phyloP scores from a whole-genome alignment of 2,329 filamentous ascomycete species.

The Chrysosporium keratinophilum region DNA sequence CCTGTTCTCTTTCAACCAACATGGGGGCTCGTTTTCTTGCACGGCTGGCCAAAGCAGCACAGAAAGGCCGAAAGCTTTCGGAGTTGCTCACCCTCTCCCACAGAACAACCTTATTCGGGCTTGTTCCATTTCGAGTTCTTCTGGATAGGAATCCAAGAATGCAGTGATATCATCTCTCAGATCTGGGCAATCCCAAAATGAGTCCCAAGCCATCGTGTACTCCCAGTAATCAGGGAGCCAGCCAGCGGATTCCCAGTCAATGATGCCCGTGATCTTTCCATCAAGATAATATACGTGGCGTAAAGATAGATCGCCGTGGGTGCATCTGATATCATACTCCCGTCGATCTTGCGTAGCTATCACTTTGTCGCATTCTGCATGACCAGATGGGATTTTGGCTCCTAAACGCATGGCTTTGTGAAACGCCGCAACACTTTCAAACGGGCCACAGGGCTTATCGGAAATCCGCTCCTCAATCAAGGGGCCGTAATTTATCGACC shows the following conservation, averaged over 20 bases:
- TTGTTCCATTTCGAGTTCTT: slow-evolving; percentile 35
- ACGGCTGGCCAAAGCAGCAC: no score
- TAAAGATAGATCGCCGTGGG: slow-evolving; percentile 4
- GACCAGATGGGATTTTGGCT: slow-evolving; percentile 13
- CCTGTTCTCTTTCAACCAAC: no score
- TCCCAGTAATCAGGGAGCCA: slow-evolving; percentile 40
- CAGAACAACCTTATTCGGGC: slow-evolving; percentile 29
- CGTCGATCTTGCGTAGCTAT: slow-evolving; percentile 6
- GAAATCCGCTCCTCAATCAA: slow-evolving; percentile 24
- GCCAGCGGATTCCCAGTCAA: slow-evolving; percentile 38
- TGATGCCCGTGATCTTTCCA: slow-evolving; percentile 35
- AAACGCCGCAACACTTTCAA: slow-evolving; percentile 27
- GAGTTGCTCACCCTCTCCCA: not conserved
- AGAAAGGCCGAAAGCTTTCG: no score
- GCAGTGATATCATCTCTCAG: slow-evolving; percentile 20
- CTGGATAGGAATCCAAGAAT: slow-evolving; percentile 31
- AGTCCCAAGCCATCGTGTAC: slow-evolving; percentile 29
- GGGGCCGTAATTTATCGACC: slow-evolving; percentile 17
- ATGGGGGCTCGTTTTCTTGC: no score
- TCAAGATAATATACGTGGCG: slow-evolving; percentile 24
- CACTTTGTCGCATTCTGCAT: slow-evolving; percentile 11
- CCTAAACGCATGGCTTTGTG: slow-evolving; percentile 24
- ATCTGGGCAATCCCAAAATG: slow-evolving; percentile 22
- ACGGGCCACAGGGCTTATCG: slow-evolving; percentile 25
- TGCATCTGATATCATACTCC: slow-evolving; percentile 4